These are phyloP conservation scores for Leucocoprinus sp. DNA, from an alignment of 768 basidiomycete species.

Conservation along the genomic window DNA sequence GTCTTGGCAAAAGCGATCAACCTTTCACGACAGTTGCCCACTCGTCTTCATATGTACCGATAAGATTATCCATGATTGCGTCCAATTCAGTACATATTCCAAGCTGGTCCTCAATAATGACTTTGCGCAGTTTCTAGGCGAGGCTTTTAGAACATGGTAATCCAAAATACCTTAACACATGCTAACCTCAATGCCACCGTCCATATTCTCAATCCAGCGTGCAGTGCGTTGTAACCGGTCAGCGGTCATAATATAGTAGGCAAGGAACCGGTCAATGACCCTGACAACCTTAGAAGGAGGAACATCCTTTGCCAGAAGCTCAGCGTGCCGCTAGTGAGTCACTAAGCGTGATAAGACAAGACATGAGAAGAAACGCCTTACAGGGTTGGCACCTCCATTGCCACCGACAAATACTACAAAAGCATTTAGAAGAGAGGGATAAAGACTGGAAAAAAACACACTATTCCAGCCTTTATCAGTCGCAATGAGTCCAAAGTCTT, in stretches of 20 bases:
- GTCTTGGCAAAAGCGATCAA: conserved; percentile 17
- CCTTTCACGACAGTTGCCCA: conserved; percentile 56
- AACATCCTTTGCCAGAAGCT: conserved; percentile 59
- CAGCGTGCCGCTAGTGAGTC: conserved; percentile 44
- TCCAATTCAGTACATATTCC: conserved; percentile 68
- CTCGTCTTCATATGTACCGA: conserved; percentile 61
- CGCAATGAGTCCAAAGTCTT: conserved; percentile 71
- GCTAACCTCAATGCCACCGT: conserved; percentile 53
- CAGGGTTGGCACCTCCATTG: conserved; percentile 56
- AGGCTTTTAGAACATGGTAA: conserved; percentile 1
- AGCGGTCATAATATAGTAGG: conserved; percentile 66
- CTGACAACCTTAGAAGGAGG: conserved; percentile 49
- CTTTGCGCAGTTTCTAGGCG: conserved; percentile 45
- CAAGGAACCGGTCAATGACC: conserved; percentile 58
- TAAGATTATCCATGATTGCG: conserved; percentile 52
- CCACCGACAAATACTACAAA: conserved; percentile 52
- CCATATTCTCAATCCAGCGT: conserved; percentile 64
- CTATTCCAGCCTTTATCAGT: conserved; percentile 77
- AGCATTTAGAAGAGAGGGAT: background rate
- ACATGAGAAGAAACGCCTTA: conserved; percentile 4
- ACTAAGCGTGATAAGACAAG: conserved; percentile 8
- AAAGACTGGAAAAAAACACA: conserved; percentile 14
- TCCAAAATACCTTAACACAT: background rate
- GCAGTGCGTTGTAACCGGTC: conserved; percentile 67
- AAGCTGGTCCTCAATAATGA: conserved; percentile 62